Base-by-base conservation (phyloP, 2,329 filamentous ascomycete species). In the Phialemoniopsis sp. region DNA sequence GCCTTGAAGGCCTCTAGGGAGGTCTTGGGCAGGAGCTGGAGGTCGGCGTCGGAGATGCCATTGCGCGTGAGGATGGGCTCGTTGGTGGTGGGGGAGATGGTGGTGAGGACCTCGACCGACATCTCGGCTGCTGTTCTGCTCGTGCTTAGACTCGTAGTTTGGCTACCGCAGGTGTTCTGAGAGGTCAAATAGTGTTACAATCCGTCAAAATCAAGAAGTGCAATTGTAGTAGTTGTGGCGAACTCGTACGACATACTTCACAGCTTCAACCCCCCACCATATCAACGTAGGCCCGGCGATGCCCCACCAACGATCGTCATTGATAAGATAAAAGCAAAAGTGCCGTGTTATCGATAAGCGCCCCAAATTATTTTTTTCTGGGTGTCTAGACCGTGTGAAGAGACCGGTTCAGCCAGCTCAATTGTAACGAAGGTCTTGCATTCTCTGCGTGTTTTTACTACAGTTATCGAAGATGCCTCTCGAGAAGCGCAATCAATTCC, bases 51-150 rank as follows among this genome's bases (percentile, higher is more conserved):
- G 33, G 87, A 84, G 49, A 85, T 73, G 51, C 87, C 89, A 61
- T 82, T 81, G 50, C 90, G 82, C 44, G 84, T 88, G 49, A 95
- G 64, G 60, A 97, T 80, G 41, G 86, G 74, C 68, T 90, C 81
- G 65, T 93, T 91, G 49, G 89, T 96, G 47, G 80, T 85, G 41
- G 91, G 91, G 4, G 91, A 97, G 63, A 96, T 90, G 49, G 91
- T 96, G 26, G 71, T 82, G 52, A 84, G 71, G 36, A 70, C 68
- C 66, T 84, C 80, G 55, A 76, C 69, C 15, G 33, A 18, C 33
- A 21, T 34, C 17, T 34, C 30, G 33, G 33, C 16, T 32, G 30
- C 13, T 32, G 30, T 32, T 30, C 30, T 32, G 6, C 30, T 32
- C 5, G 5, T 32, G 16, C 30, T 17, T 14, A 30, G 10, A 30